phyloP scores from a whole-genome alignment of 2,329 filamentous ascomycete species.

The Xylaria sp. region DNA sequence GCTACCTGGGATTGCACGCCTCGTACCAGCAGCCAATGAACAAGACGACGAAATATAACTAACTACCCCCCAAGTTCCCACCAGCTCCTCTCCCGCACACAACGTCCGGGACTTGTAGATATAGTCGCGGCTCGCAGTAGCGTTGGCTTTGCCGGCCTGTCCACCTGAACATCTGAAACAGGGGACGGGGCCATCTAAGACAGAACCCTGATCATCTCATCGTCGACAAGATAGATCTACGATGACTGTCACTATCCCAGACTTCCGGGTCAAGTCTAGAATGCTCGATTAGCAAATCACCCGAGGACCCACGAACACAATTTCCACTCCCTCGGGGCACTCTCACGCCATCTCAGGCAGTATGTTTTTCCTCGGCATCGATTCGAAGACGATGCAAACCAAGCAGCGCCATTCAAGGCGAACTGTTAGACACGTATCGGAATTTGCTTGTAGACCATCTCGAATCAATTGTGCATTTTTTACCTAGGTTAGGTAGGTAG shows the following conservation, averaged over 20 bases:
- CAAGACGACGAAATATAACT: not conserved
- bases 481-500: not conserved
- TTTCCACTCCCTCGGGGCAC: not conserved
- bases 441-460: not conserved
- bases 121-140: constrained; percentile 27
- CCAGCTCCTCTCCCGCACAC: not conserved
- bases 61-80: not conserved
- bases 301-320: constrained; percentile 13
- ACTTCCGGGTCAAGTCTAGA: constrained; percentile 33
- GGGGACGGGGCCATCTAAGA: constrained; percentile 25
- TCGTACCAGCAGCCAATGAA: constrained; percentile 38
- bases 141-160: constrained; percentile 24
- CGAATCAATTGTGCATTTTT: not conserved
- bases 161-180: constrained; percentile 35
- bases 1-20: not conserved
- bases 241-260: constrained; percentile 45
- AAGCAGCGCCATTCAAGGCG: not conserved
- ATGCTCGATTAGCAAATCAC: constrained; percentile 22
- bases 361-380: not conserved
- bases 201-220: constrained; percentile 28
- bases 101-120: not conserved
- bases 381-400: not conserved
- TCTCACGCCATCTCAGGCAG: not conserved
- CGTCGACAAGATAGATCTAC: constrained; percentile 45
- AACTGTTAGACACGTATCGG: not conserved